Base-by-base conservation (phyloP, 116 monocot genomes). In the Zostera marina region DNA sequence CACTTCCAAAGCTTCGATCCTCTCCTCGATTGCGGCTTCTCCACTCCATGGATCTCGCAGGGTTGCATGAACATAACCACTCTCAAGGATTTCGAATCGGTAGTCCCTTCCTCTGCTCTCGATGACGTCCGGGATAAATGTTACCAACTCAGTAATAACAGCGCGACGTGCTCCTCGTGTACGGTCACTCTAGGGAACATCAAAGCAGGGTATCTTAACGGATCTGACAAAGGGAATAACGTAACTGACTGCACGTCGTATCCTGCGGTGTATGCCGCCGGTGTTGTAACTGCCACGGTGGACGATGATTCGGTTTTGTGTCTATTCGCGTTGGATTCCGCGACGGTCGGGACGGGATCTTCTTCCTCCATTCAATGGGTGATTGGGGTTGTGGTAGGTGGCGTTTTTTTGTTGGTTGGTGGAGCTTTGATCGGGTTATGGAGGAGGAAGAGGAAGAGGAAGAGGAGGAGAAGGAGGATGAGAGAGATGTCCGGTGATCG, bases 41-140 rank as follows among this genome's bases (percentile, higher is more conserved):
- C 54, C 8, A 48, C 79, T 22, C 17, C 15, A 4, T 86, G 68
- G 57, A 67, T 93, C 73, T 74, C 88, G 57, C 55, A 48, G 19
- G 72, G 74, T 2, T 93, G 93, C 79, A 75, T 77, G 81, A 84
- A 84, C 84, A 67, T 87, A 56, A 58, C 81, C 38, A 63, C 87
- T 32, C 64, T 59, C 16, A 12, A 70, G 56, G 63, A 59, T 5
- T 93, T 87, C 68, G 74, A 81, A 44, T 42, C 68, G 23, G 12
- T 53, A 21, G 78, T 87, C 14, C 74, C 79, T 1, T 1, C 65
- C 40, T 42, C 76, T 21, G 68, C 70, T 13, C 58, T 76, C 14
- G 25, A 25, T 9, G 76, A 76, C 53, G 59, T 81, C 54, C 40
- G 11, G 59, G 20, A 7, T 14, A 41, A 12, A 60, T 93, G 93